phyloP scores from a whole-genome alignment of 2,329 filamentous ascomycete genomes.

The Periconia digitata region DNA sequence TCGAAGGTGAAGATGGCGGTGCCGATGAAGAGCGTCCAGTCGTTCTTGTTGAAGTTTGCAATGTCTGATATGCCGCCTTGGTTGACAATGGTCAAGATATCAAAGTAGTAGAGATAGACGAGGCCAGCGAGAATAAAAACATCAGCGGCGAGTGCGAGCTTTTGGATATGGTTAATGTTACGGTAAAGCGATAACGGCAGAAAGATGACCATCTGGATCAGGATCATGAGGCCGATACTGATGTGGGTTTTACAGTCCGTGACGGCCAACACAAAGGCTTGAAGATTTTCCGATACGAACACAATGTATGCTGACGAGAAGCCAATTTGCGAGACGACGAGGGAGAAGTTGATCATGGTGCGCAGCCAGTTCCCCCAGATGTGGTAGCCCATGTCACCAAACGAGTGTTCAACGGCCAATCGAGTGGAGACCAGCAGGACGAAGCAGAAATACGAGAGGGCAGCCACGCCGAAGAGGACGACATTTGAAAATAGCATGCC shows the following conservation, averaged over 20 bases:
- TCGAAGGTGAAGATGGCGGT: slow-evolving; percentile 99
- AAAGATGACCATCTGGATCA: slow-evolving; percentile 96
- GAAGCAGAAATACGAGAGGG: slow-evolving; percentile 95
- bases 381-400: slow-evolving; percentile 92
- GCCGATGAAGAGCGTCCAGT: slow-evolving; percentile 97
- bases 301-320: slow-evolving; percentile 96
- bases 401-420: slow-evolving; percentile 85
- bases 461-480: slow-evolving; percentile 81
- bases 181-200: slow-evolving; percentile 89
- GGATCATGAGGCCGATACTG: slow-evolving; percentile 83
- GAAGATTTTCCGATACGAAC: slow-evolving; percentile 92
- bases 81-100: slow-evolving; percentile 76
- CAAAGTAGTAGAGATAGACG: slow-evolving; percentile 94
- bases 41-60: slow-evolving; percentile 81
- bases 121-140: slow-evolving; percentile 91
- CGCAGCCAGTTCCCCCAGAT: slow-evolving; percentile 92
- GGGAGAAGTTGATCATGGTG: slow-evolving; percentile 81
- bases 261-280: slow-evolving; percentile 91
- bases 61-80: slow-evolving; percentile 80
- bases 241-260: slow-evolving; percentile 84
- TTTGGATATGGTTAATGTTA: slow-evolving; percentile 96
- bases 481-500: slow-evolving; percentile 97
- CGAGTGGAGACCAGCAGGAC: slow-evolving; percentile 88
- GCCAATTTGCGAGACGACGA: slow-evolving; percentile 92
- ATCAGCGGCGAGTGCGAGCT: slow-evolving; percentile 91